Conservation (phyloP, 495 filamentous ascomycete genomes). For the Hyaloscypha variabilis region DNA sequence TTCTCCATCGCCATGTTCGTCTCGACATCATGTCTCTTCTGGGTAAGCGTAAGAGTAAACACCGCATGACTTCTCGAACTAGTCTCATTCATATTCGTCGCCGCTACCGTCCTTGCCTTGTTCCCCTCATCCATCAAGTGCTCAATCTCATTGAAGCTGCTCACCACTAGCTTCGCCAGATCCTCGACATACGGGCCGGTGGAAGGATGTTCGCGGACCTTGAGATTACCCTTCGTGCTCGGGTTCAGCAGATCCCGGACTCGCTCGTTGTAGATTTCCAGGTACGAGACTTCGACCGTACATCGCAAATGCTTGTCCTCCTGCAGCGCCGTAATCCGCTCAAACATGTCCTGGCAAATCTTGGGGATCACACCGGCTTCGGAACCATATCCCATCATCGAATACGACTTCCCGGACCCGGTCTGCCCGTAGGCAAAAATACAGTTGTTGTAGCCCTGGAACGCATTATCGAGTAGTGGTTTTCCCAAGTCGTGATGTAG, state of each 20-base stretch:
- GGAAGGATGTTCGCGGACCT: slow-evolving; percentile 96
- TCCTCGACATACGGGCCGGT: slow-evolving; percentile 98
- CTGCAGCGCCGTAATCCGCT: slow-evolving; percentile 76
- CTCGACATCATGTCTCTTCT: slow-evolving; percentile 90
- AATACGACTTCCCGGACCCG: slow-evolving; percentile 97
- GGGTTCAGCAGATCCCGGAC: slow-evolving; percentile 97
- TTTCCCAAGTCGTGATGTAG: slow-evolving; percentile 86
- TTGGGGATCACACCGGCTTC: slow-evolving; percentile 96
- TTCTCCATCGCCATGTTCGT: slow-evolving; percentile 97
- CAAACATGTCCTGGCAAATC: slow-evolving; percentile 98
- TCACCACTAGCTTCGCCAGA: slow-evolving; percentile 95
- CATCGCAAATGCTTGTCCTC: slow-evolving; percentile 77
- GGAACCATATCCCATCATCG: slow-evolving; percentile 99
- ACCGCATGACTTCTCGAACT: slow-evolving; percentile 98
- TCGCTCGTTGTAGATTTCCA: slow-evolving; percentile 99
- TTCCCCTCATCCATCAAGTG: slow-evolving; percentile 99
- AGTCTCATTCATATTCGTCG: slow-evolving; percentile 99
- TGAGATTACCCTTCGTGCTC: slow-evolving; percentile 93
- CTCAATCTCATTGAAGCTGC: slow-evolving; percentile 93
- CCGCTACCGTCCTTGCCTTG: slow-evolving; percentile 96
- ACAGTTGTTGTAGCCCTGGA: slow-evolving; percentile 99
- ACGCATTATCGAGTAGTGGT: slow-evolving; percentile 96
- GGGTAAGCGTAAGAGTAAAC: slow-evolving; percentile 93
- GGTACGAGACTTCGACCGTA: slow-evolving; percentile 97
- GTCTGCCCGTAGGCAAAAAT: slow-evolving; percentile 99